Conservation (phyloP, 805 yeast species). For the Metschnikowia vanudenii region DNA sequence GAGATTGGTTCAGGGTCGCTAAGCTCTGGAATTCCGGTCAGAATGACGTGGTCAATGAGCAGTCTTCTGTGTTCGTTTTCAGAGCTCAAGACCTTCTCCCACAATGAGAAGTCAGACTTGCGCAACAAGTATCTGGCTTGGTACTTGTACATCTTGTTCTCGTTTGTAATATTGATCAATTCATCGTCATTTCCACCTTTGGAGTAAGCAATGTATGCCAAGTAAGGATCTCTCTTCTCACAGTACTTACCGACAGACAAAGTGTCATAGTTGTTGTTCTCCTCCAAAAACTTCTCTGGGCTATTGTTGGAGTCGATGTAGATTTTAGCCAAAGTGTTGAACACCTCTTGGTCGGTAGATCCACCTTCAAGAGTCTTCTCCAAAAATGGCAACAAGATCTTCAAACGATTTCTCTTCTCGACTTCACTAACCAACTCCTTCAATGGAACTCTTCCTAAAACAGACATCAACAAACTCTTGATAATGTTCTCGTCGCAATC, state of each 20-base stretch:
- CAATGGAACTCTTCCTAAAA: constrained; percentile 92
- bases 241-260: constrained; percentile 95
- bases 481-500: constrained; percentile 93
- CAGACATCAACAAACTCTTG: constrained; percentile 75
- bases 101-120: constrained; percentile 81
- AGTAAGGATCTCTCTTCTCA: constrained; percentile 97
- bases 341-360: constrained; percentile 85
- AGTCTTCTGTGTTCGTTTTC: constrained; percentile 88
- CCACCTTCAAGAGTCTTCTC: constrained; percentile 86
- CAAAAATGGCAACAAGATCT: constrained; percentile 86
- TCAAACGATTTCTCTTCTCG: constrained; percentile 92
- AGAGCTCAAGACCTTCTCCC: constrained; percentile 73
- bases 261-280: constrained; percentile 88
- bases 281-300: constrained; percentile 94
- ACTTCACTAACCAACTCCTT: constrained; percentile 88
- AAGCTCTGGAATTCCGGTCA: constrained; percentile 93
- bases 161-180: constrained; percentile 88
- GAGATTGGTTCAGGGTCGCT: constrained; percentile 93
- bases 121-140: constrained; percentile 94
- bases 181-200: constrained; percentile 92
- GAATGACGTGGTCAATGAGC: constrained; percentile 89
- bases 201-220: constrained; percentile 96
- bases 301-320: constrained; percentile 97
- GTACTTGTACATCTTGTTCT: constrained; percentile 96
- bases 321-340: constrained; percentile 93